These are phyloP conservation scores for Diaporthe velutina DNA, from an alignment of 2,329 filamentous ascomycete species.

Conservation along the genomic window DNA sequence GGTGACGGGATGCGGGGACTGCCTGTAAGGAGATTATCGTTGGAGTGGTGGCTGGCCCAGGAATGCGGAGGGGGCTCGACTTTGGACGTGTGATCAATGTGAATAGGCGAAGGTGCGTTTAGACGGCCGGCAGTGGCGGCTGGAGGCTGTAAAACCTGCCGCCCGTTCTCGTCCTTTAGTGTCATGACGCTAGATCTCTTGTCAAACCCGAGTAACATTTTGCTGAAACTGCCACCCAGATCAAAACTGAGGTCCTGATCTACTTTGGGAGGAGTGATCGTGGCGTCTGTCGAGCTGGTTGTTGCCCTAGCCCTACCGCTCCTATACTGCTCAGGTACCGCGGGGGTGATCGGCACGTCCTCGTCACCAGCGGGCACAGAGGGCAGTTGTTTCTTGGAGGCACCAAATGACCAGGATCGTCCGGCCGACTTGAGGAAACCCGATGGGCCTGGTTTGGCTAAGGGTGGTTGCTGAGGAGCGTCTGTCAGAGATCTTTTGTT, in stretches of 20 bases:
- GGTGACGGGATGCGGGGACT: slow-evolving; percentile 52
- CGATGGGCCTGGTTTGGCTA: slow-evolving; percentile 62
- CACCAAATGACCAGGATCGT: slow-evolving; percentile 72
- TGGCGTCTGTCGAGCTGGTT: slow-evolving; percentile 67
- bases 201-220: slow-evolving; percentile 68
- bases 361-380: slow-evolving; percentile 53
- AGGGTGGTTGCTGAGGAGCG: slow-evolving; percentile 54
- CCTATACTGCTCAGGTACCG: slow-evolving; percentile 48
- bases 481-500: slow-evolving; percentile 55
- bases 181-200: slow-evolving; percentile 67
- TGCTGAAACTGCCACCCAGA: slow-evolving; percentile 69
- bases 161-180: slow-evolving; percentile 55
- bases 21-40: slow-evolving; percentile 60
- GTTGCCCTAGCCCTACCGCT: slow-evolving; percentile 60
- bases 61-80: slow-evolving; percentile 64
- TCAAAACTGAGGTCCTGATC: slow-evolving; percentile 63
- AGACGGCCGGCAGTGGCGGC: slow-evolving; percentile 61
- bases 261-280: slow-evolving; percentile 64
- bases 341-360: slow-evolving; percentile 51
- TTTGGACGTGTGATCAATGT: slow-evolving; percentile 59
- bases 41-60: slow-evolving; percentile 64
- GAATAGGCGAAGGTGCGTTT: slow-evolving; percentile 61
- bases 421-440: slow-evolving; percentile 69
- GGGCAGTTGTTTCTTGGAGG: slow-evolving; percentile 63
- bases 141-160: slow-evolving; percentile 52